phyloP scores from a whole-genome alignment of 768 basidiomycete species.

The Rhizopogon roseolus region DNA sequence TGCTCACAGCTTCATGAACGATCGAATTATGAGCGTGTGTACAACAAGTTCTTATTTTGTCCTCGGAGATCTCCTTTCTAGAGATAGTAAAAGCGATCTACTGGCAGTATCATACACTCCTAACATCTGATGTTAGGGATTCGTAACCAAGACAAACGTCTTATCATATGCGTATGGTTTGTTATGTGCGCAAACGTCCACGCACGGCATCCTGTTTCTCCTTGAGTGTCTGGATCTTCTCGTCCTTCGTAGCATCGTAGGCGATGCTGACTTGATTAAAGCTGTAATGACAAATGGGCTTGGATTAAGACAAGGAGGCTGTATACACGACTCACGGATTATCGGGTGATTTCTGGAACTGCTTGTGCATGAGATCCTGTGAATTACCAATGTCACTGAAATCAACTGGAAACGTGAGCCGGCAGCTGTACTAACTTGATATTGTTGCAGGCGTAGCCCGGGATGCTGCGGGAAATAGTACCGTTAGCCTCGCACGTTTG shows the following conservation, averaged over 20 bases:
- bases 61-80: not conserved
- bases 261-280: slow-evolving; percentile 80
- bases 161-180: not conserved
- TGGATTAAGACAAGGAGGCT: not conserved
- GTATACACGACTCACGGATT: slow-evolving; percentile 64
- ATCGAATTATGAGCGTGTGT: not conserved
- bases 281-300: slow-evolving; percentile 31
- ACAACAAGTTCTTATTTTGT: not conserved
- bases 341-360: slow-evolving; percentile 95
- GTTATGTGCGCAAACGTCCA: slow-evolving; percentile 50
- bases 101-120: not conserved
- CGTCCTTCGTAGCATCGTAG: slow-evolving; percentile 87
- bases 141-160: not conserved
- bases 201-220: slow-evolving; percentile 61
- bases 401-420: not conserved
- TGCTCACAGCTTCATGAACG: too few species aligned
- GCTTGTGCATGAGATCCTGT: slow-evolving; percentile 84
- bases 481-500: slow-evolving; percentile 7
- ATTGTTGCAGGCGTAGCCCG: slow-evolving; percentile 87
- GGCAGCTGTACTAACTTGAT: slow-evolving; percentile 49
- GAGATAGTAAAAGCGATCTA: not conserved
- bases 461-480: slow-evolving; percentile 54
- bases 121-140: not conserved
- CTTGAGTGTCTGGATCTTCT: slow-evolving; percentile 72
- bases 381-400: slow-evolving; percentile 4